Conservation (phyloP, 192 early-diverging fungal genomes). For the Backusella mclennaniae region DNA sequence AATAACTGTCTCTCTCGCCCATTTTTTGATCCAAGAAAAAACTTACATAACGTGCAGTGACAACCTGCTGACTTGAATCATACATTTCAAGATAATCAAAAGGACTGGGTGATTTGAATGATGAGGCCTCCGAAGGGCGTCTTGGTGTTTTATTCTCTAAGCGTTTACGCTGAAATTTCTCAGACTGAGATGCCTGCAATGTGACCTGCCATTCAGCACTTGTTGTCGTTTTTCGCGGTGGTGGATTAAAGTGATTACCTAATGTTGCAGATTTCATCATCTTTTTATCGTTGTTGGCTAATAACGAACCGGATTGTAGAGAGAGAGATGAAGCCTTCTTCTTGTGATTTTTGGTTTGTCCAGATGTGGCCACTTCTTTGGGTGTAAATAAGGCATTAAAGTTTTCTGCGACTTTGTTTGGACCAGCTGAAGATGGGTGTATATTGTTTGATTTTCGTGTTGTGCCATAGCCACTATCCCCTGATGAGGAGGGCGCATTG, state of each 20-base stretch:
- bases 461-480: conserved; percentile 19
- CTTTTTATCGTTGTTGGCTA: not conserved
- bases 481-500: conserved; percentile 13
- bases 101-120: not conserved
- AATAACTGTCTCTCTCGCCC: not conserved
- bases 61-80: conserved; percentile 33
- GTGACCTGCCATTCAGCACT: not conserved
- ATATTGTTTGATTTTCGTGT: conserved; percentile 2
- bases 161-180: not conserved
- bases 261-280: conserved; percentile 6
- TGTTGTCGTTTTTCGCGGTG: not conserved
- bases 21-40: not conserved
- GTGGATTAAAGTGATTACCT: not conserved
- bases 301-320: not conserved
- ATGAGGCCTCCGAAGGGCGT: not conserved
- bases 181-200: not conserved
- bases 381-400: not conserved
- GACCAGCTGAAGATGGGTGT: not conserved
- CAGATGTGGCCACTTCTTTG: not conserved
- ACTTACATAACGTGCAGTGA: conserved; percentile 51
- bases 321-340: not conserved
- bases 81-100: conserved; percentile 11
- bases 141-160: not conserved
- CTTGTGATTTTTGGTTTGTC: not conserved
- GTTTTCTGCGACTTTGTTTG: not conserved